Evolutionary conservation across 371 early-diverging fungal genomes (phyloP).

Genomic region (Capniomyces stellatus): DNA sequence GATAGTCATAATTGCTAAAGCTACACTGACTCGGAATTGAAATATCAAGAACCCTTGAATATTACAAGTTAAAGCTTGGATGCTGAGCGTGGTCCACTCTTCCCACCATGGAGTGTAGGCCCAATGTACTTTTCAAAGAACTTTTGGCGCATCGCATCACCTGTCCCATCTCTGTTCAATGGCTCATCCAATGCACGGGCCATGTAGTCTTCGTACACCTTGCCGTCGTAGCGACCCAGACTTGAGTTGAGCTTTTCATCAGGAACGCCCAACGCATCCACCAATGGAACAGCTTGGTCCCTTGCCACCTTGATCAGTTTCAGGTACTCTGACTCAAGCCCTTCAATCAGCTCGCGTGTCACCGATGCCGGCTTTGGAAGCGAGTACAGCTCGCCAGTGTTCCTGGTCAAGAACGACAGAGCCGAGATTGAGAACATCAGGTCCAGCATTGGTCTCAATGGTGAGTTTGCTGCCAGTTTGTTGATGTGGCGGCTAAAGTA

Average conservation of each 20-base stretch:
- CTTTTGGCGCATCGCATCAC: slow-evolving; percentile 10
- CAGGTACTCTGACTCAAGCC: slow-evolving; percentile 25
- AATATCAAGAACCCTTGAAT: no score
- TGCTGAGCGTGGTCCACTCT: no score
- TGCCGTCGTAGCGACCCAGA: slow-evolving; percentile 52
- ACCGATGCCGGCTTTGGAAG: slow-evolving; percentile 34
- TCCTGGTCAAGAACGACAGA: slow-evolving; percentile 38
- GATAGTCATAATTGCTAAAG: no score
- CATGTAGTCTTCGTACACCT: slow-evolving; percentile 49
- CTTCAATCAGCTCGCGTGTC: slow-evolving; percentile 23
- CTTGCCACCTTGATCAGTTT: slow-evolving; percentile 35
- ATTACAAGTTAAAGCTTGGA: no score
- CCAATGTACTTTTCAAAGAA: slow-evolving; percentile 22
- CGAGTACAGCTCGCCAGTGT: slow-evolving; percentile 32
- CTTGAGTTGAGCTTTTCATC: slow-evolving; percentile 61
- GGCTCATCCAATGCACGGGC: slow-evolving; percentile 53
- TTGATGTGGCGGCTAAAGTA: slow-evolving; percentile 35
- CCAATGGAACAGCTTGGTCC: slow-evolving; percentile 47
- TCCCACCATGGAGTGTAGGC: slow-evolving; percentile 13
- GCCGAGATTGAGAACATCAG: slow-evolving; percentile 36
- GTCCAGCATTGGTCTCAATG: slow-evolving; percentile 22
- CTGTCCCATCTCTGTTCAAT: slow-evolving; percentile 21
- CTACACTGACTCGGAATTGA: no score
- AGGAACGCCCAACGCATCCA: slow-evolving; percentile 57
- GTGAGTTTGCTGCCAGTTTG: slow-evolving; percentile 15